Evolutionary conservation across 78 protist species (phyloP).

Genomic region (Diacronema lutheri): DNA sequence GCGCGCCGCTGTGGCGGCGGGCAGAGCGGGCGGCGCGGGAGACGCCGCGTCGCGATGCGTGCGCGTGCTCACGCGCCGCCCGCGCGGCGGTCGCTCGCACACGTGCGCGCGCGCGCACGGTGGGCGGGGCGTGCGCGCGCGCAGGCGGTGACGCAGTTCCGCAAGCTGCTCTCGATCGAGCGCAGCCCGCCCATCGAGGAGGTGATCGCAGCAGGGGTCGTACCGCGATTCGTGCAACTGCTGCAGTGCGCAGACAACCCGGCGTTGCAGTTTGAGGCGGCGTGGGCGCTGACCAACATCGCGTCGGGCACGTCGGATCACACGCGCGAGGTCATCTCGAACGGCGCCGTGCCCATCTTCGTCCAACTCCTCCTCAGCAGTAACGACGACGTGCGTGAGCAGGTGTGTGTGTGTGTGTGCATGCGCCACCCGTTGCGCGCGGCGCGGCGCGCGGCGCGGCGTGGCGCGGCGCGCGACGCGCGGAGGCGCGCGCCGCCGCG

Average conservation of each 20-base stretch:
- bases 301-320: slow-evolving; percentile 94
- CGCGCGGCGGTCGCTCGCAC: no score
- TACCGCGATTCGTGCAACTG: slow-evolving; percentile 86
- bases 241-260: slow-evolving; percentile 38
- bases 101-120: no score
- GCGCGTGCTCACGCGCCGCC: no score
- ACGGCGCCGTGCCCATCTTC: slow-evolving; percentile 87
- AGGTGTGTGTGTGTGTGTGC: no score
- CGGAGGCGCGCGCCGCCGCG: not conserved
- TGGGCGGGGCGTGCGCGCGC: no score
- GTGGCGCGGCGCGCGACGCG: no score
- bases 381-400: slow-evolving; percentile 88
- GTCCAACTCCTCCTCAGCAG: slow-evolving; percentile 74
- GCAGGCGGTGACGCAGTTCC: slow-evolving; percentile 62
- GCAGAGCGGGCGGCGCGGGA: no score
- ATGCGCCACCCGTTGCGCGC: no score
- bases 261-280: slow-evolving; percentile 80
- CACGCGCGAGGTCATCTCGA: slow-evolving; percentile 73
- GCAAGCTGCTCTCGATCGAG: slow-evolving; percentile 87
- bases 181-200: slow-evolving; percentile 88
- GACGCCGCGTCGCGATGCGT: no score
- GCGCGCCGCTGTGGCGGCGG: no score
- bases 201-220: slow-evolving; percentile 84
- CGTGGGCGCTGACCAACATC: slow-evolving; percentile 98
- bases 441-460: no score